Conservation (phyloP, 2,329 filamentous ascomycete species). For the Ophiostoma himal-ulmi region DNA sequence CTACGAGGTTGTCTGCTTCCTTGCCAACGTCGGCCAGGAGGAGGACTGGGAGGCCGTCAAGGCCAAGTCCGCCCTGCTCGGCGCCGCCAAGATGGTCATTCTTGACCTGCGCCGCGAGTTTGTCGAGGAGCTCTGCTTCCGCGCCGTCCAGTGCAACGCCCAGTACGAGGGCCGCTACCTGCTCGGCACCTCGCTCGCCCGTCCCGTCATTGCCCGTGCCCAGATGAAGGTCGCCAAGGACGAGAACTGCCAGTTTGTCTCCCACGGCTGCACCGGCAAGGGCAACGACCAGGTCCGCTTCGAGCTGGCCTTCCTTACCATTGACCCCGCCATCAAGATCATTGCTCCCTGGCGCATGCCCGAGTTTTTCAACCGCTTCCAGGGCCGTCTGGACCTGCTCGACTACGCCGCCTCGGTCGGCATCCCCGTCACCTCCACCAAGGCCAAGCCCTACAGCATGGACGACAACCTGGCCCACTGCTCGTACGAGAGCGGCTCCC, state of each 20-base stretch:
- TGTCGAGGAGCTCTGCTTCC: constrained; percentile 74
- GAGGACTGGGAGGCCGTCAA: constrained; percentile 70
- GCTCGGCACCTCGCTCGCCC: constrained; percentile 56
- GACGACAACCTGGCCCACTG: constrained; percentile 53
- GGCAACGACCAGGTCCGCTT: constrained; percentile 34
- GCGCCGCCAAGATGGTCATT: constrained; percentile 59
- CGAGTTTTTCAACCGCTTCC: constrained; percentile 64
- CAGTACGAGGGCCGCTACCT: constrained; percentile 57
- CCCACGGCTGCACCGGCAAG: constrained; percentile 52
- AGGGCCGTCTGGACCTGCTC: constrained; percentile 64
- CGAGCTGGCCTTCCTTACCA: constrained; percentile 41
- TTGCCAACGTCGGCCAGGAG: constrained; percentile 69
- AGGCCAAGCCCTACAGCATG: constrained; percentile 63
- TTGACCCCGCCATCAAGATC: constrained; percentile 59
- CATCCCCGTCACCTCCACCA: constrained; percentile 68
- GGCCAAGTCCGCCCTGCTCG: constrained; percentile 56
- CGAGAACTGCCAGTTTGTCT: constrained; percentile 39
- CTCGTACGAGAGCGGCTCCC: constrained; percentile 61
- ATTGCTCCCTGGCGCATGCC: constrained; percentile 70
- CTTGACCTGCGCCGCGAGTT: constrained; percentile 67
- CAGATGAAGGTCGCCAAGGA: constrained; percentile 59
- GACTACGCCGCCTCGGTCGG: constrained; percentile 61
- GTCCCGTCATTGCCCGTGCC: constrained; percentile 63
- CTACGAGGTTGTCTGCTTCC: constrained; percentile 56
- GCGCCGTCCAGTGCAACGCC: constrained; percentile 67